Evolutionary conservation across 1,284 basidiomycete species (phyloP).

Genomic region (Cystobasidium sp.): DNA sequence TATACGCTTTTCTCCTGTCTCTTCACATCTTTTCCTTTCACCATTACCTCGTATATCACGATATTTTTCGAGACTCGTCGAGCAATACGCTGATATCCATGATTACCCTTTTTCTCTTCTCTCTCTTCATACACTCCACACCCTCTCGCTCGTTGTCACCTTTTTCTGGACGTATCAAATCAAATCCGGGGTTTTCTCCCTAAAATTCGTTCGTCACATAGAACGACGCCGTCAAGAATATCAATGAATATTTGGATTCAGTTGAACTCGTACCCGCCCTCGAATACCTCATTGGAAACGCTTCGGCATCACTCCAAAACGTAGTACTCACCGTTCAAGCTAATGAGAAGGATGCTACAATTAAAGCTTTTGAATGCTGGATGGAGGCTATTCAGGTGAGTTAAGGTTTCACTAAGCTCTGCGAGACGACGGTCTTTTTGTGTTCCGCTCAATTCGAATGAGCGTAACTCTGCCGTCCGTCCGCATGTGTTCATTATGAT

Average conservation of each 20-base stretch:
- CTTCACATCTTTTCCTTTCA: too few species aligned
- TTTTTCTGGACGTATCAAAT: not conserved
- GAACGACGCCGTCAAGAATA: conserved; percentile 26
- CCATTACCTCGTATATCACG: too few species aligned
- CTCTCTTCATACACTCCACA: not conserved
- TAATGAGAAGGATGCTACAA: conserved; percentile 37
- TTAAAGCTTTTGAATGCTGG: conserved; percentile 38
- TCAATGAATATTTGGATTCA: conserved; percentile 21
- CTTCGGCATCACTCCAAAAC: conserved; percentile 30
- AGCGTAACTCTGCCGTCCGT: too few species aligned
- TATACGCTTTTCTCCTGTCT: too few species aligned
- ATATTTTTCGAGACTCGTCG: too few species aligned
- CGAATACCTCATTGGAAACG: conserved; percentile 41
- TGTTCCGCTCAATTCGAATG: too few species aligned
- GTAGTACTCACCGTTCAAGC: conserved; percentile 32
- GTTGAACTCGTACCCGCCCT: conserved; percentile 27
- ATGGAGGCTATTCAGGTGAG: conserved; percentile 24
- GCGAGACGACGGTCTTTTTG: not conserved
- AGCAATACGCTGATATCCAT: too few species aligned
- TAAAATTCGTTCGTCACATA: too few species aligned
- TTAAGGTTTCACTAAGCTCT: not conserved
- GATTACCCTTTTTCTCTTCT: not conserved
- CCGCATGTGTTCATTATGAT: too few species aligned
- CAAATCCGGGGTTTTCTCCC: too few species aligned
- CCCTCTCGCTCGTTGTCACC: not conserved